A percentile compares a stretch with the other conserved stretches of the same genome.
These are phyloP conservation scores for Ogataea paradorogensis DNA, from an alignment of 805 yeast genomes.

Conservation along the genomic window DNA sequence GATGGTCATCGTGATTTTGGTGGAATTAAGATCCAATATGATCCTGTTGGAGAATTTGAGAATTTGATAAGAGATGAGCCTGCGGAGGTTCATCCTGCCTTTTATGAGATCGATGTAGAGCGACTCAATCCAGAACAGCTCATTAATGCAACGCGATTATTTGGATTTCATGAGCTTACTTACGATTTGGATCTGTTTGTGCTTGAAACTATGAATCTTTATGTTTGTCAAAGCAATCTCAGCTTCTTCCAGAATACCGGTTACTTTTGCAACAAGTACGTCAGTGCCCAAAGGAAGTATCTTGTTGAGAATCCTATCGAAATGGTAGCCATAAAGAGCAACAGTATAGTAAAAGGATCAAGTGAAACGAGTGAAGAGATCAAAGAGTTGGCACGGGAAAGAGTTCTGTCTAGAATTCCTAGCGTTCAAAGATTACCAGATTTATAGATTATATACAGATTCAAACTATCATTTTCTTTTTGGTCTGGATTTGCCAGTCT, in stretches of 20 bases:
- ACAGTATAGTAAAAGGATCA: slow-evolving; percentile 1
- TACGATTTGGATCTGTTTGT: slow-evolving; percentile 19
- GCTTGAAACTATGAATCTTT: slow-evolving; percentile 19
- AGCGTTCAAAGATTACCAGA: background rate
- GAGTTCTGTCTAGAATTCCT: slow-evolving; percentile 1
- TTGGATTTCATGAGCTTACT: slow-evolving; percentile 14
- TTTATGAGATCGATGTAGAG: slow-evolving; percentile 42
- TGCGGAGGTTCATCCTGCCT: slow-evolving; percentile 8
- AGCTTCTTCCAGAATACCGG: slow-evolving; percentile 1
- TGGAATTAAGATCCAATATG: slow-evolving; percentile 41
- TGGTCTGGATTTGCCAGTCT: slow-evolving; percentile 1
- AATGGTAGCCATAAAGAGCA: slow-evolving; percentile 1
- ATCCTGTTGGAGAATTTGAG: slow-evolving; percentile 38
- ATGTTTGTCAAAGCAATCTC: slow-evolving; percentile 15
- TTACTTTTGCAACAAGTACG: slow-evolving; percentile 9
- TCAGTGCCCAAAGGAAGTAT: slow-evolving; percentile 10
- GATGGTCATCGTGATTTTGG: slow-evolving; percentile 39
- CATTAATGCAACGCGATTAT: slow-evolving; percentile 5
- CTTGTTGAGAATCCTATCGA: slow-evolving; percentile 2
- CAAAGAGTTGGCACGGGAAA: slow-evolving; percentile 1
- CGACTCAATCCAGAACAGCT: slow-evolving; percentile 42
- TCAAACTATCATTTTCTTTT: background rate
- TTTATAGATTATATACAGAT: background rate
- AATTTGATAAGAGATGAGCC: slow-evolving; percentile 3
- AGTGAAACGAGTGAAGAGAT: slow-evolving; percentile 8